Evolutionary conservation across 2,329 filamentous ascomycete genomes (phyloP).

Genomic region (Xylaria multiplex): DNA sequence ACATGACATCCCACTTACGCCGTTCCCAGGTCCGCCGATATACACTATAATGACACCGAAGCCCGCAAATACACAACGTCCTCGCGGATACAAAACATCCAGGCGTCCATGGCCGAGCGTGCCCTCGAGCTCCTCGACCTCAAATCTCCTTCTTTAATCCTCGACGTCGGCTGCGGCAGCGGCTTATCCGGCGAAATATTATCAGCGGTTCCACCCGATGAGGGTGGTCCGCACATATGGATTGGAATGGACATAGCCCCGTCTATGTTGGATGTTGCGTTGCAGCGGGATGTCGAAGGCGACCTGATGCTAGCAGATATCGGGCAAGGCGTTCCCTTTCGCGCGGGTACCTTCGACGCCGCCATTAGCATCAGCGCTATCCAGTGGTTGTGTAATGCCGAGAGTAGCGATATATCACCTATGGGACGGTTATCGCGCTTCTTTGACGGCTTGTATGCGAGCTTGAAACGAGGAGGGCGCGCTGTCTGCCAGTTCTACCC

Average conservation of each 20-base stretch:
- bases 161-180: conserved; percentile 96
- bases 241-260: conserved; percentile 96
- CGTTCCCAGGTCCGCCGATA: conserved; percentile 80
- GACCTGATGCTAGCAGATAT: conserved; percentile 96
- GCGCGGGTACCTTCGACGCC: conserved; percentile 91
- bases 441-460: conserved; percentile 91
- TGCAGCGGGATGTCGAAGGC: conserved; percentile 91
- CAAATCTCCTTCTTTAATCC: conserved; percentile 80
- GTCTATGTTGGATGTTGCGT: conserved; percentile 95
- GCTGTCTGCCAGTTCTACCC: conserved; percentile 99
- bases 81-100: conserved; percentile 94
- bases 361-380: conserved; percentile 94
- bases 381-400: conserved; percentile 99
- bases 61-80: conserved; percentile 97
- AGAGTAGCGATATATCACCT: conserved; percentile 84
- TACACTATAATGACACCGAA: conserved; percentile 96
- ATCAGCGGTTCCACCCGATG: conserved; percentile 72
- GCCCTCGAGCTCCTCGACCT: conserved; percentile 92
- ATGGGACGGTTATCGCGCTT: conserved; percentile 83
- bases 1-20: conserved; percentile 42
- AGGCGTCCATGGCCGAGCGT: conserved; percentile 92
- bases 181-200: conserved; percentile 95
- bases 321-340: conserved; percentile 93
- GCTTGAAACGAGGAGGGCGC: conserved; percentile 81
- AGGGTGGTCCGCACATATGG: conserved; percentile 91